phyloP scores from a whole-genome alignment of 805 yeast species.

The Nakazawaea peltata region DNA sequence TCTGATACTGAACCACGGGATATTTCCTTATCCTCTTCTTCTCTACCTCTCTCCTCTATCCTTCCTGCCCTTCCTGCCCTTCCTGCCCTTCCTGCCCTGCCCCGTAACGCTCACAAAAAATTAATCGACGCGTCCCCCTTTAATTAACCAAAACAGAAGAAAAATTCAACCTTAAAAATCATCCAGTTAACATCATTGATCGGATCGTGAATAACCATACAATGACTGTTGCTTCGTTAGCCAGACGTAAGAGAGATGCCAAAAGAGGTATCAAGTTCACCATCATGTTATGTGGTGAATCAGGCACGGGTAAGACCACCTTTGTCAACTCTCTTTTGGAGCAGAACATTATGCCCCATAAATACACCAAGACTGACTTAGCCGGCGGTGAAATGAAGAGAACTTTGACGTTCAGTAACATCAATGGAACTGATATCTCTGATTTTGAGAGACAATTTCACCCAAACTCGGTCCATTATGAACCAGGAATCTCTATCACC shows the following conservation, averaged over 20 bases:
- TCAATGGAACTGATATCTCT: slow-evolving; percentile 50
- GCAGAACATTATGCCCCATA: slow-evolving; percentile 52
- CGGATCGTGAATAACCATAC: no score
- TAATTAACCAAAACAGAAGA: no score
- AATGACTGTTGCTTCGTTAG: slow-evolving; percentile 7
- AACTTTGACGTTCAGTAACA: slow-evolving; percentile 51
- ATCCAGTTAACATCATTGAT: no score
- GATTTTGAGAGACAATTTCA: slow-evolving; percentile 54
- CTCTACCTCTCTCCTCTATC: no score
- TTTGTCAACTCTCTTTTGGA: slow-evolving; percentile 63
- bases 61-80: no score
- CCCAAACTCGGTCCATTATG: slow-evolving; percentile 50
- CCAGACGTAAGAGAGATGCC: slow-evolving; percentile 54
- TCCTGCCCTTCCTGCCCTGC: no score
- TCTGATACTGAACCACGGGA: no score
- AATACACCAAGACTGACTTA: slow-evolving; percentile 23
- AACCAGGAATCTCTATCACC: slow-evolving; percentile 72
- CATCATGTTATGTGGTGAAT: slow-evolving; percentile 62
- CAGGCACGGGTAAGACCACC: slow-evolving; percentile 74
- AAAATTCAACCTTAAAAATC: no score
- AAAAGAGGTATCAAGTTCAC: slow-evolving; percentile 71
- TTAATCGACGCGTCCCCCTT: no score
- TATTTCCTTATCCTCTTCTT: no score
- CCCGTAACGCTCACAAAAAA: no score
- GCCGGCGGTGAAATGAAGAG: slow-evolving; percentile 22